Conservation (phyloP, 768 basidiomycete genomes). For the Cubamyces lactineus region DNA sequence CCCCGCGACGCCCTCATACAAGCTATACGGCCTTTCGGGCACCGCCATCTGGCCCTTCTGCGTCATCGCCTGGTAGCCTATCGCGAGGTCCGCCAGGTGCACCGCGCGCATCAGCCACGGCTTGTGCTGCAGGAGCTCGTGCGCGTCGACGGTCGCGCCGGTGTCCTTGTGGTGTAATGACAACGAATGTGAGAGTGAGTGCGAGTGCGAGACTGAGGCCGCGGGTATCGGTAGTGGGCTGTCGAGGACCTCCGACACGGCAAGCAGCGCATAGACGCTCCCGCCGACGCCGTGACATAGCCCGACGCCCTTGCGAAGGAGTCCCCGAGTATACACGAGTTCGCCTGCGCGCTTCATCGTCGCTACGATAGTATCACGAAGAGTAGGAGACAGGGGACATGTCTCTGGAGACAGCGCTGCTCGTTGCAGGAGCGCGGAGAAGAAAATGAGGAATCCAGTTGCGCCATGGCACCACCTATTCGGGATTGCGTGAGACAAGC, state of each 20-base stretch:
- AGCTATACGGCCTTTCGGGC: constrained; percentile 57
- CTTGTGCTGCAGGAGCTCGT: constrained; percentile 6
- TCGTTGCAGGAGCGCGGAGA: constrained; percentile 47
- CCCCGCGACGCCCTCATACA: constrained; percentile 62
- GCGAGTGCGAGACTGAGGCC: constrained; percentile 7
- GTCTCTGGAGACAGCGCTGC: constrained; percentile 26
- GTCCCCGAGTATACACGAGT: constrained; percentile 50
- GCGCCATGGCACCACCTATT: constrained; percentile 65
- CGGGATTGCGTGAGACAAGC: background rate
- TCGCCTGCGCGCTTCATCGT: constrained; percentile 45
- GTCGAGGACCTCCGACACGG: constrained; percentile 50
- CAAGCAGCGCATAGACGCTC: constrained; percentile 55
- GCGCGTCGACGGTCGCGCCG: background rate
- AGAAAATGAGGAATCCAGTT: constrained; percentile 50
- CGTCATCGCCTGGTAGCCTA: constrained; percentile 38
- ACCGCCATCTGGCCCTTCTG: constrained; percentile 44
- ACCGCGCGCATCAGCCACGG: constrained; percentile 45
- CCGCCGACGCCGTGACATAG: constrained; percentile 63
- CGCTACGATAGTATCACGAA: constrained; percentile 34
- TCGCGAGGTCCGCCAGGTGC: constrained; percentile 52
- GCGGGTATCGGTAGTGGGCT: background rate
- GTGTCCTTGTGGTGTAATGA: too few species aligned
- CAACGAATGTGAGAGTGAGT: background rate
- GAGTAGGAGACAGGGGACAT: constrained; percentile 30
- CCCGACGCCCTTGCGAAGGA: constrained; percentile 60